phyloP scores from a whole-genome alignment of 768 basidiomycete species.

The Clitopilus passeckerianus region DNA sequence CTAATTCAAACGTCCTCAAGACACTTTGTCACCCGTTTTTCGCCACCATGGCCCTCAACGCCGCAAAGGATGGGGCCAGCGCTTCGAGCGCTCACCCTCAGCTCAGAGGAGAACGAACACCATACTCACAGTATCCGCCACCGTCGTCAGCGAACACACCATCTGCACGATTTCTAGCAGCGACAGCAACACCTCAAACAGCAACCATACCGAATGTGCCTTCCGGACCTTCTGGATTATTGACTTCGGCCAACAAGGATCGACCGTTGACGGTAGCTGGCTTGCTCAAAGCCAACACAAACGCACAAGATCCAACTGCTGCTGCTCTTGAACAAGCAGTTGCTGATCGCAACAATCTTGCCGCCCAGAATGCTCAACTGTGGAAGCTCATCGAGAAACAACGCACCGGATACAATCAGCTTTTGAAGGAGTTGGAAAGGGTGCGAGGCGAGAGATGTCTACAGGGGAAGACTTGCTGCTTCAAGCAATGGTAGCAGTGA shows the following conservation, averaged over 20 bases:
- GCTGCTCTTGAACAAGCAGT: conserved; percentile 76
- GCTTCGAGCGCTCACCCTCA: conserved; percentile 1
- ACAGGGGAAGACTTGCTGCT: conserved; percentile 41
- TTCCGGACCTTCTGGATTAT: not conserved
- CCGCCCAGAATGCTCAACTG: conserved; percentile 82
- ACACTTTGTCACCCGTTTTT: not conserved
- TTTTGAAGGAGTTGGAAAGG: conserved; percentile 82
- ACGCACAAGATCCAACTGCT: conserved; percentile 46
- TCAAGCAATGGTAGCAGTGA: conserved; percentile 19
- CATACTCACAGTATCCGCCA: not conserved
- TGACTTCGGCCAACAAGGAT: conserved; percentile 4
- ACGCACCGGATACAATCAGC: conserved; percentile 71
- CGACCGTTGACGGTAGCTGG: conserved; percentile 16
- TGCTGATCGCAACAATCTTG: conserved; percentile 74
- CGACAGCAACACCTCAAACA: not conserved
- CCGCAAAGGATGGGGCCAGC: conserved; percentile 2
- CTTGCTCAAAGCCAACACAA: conserved; percentile 51
- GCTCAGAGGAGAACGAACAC: not conserved
- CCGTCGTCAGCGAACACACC: not conserved
- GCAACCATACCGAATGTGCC: not conserved
- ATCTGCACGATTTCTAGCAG: not conserved
- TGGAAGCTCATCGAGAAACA: conserved; percentile 97
- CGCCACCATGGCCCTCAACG: conserved; percentile 14
- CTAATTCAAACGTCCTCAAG: conserved; percentile 6
- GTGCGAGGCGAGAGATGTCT: conserved; percentile 72